Conservation (phyloP, 2,329 filamentous ascomycete genomes). For the Ceratocystis eucalypticola region DNA sequence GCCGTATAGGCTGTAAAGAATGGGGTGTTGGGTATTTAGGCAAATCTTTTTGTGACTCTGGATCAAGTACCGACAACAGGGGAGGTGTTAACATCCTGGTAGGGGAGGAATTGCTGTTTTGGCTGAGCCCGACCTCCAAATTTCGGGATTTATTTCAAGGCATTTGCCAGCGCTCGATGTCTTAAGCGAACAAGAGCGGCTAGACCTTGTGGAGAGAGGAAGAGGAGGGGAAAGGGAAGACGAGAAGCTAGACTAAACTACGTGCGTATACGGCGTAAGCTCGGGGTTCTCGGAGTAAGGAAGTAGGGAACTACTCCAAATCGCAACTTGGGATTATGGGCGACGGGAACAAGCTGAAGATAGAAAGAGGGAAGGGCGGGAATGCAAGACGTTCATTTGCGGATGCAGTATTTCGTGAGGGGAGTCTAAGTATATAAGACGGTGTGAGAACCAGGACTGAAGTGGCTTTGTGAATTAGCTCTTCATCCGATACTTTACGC, state of each 20-base stretch:
- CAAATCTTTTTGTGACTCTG: neutral
- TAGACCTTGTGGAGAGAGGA: neutral
- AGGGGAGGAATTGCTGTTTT: neutral
- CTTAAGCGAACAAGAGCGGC: neutral
- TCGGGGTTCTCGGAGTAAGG: slow-evolving; percentile 1
- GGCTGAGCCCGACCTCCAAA: neutral
- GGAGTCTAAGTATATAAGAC: neutral
- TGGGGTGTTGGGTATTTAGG: neutral
- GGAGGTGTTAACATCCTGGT: neutral
- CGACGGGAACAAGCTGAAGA: neutral
- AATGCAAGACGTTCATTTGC: neutral
- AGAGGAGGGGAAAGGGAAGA: neutral
- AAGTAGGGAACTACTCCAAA: neutral
- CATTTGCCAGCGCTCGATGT: neutral
- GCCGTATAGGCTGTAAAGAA: neutral
- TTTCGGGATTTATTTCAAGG: neutral
- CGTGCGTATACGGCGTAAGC: neutral
- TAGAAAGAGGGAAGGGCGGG: neutral
- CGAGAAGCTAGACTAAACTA: neutral
- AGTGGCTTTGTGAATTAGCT: neutral
- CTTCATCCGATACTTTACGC: neutral
- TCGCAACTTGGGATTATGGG: neutral
- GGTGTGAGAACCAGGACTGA: neutral
- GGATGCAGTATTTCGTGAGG: neutral
- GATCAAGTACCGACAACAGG: neutral